Evolutionary conservation across 257 asterid species (phyloP), one percentile per base, ranked within the genome.

Genomic region (Cinchona pubescens): DNA sequence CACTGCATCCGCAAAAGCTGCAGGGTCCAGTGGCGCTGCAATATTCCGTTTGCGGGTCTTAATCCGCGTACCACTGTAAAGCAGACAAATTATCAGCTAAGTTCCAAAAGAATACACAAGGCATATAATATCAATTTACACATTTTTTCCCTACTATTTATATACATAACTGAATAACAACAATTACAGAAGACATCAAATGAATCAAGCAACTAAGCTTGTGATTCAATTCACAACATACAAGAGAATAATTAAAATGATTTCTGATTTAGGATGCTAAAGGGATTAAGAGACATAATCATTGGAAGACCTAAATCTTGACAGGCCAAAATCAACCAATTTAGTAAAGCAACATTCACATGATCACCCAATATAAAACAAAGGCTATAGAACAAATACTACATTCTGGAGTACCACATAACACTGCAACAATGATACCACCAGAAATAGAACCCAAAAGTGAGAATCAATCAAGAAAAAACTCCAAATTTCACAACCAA

Each of bases 1-100:
- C 92, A 92, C 99, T 92, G 97, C 99, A 92, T 94, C 99, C 78
- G 99, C 91, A 88, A 94, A 94, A 77, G 96, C 91, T 81, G 98
- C 97, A 92, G 99, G 96, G 96, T 94, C 99, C 87, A 94, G 89
- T 0, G 99, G 98, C 59, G 96, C 99, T 27, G 99, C 91, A 73
- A 94, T 94, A 83, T 94, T 94, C 94, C 98, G 96, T 87, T 94
- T 94, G 99, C 98, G 99, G 99, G 99, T 92, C 99, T 94, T 92
- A 87, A 94, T 94, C 99, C 99, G 99, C 99, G 97, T 88, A 65
- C 99, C 99, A 89, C 98, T 94, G 90, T 16, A 48, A 69, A 75
- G 38, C 78, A 73, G 19, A 69, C 21, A 48, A 29, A 58, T 8
- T 10, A 9, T 2, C 42, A 13, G 12, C 43, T 49, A 40, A 49